Base-by-base conservation (phyloP, 371 early-diverging fungal species). In the Blakeslea trispora region DNA sequence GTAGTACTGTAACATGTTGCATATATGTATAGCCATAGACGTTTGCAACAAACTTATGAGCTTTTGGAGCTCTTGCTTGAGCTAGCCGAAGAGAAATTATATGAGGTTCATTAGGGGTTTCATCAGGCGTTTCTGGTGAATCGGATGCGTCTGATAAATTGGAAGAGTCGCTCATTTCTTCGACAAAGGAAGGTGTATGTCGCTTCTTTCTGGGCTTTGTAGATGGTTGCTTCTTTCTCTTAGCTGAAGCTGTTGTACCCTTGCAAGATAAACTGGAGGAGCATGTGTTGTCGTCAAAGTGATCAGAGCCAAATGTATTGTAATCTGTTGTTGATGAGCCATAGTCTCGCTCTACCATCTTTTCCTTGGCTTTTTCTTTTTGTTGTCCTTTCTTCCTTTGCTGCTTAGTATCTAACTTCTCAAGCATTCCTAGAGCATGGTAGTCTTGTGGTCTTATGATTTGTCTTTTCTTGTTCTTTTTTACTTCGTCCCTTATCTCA, bases 11-110 rank as follows among this genome's bases (percentile, higher is more conserved):
- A 9, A 82, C 74, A 34, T 84, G 76, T 14, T 79, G 79, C 64
- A 84, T 77, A 59, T 75, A 75, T 19, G 80, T 69, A 37, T 81
- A 81, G 2, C 84, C 82, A 52, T 84, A 77, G 7, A 82, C 78
- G 54, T 85, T 81, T 0, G 69, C 72, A 19, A 75, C 69, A 62
- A 72, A 74, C 4, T 65, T 57, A 40, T 70, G 58, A 5, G 18
- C 45, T 51, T 58, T 48, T 14, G 57, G 19, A 41, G 65, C 48
- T 19, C 55, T 41, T 8, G 58, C 52, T 50, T 60, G 52, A 50
- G 64, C 42, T 44, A 64, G 10, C 22, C 60, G 63, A 51, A 53
- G 28, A 21, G 58, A 55, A 51, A 59, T 56, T n/a, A 50, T 24
- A 21, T 53, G 45, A 18, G 45, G 22, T 41, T 69, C 48, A 40